Base-by-base conservation (phyloP, 2,329 filamentous ascomycete genomes). In the Bipolaris oryzae region DNA sequence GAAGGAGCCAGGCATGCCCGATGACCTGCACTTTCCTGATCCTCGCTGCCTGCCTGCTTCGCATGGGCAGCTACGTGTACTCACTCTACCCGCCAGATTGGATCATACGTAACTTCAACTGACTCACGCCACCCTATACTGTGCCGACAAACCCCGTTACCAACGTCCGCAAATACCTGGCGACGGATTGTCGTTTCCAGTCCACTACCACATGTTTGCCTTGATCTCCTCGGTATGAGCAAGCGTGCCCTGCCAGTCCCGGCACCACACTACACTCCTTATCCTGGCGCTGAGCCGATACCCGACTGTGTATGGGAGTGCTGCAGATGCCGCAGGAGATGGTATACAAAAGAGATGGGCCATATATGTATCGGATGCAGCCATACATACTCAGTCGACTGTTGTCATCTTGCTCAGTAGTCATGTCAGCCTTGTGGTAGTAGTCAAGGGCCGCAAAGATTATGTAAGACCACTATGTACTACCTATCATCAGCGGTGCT, bases 301-400 rank as follows among this genome's bases (percentile, higher is more conserved):
- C 50, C 61, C 13, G 50, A 60, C 34, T 58, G 43, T 6, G 50
- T 53, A 13, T 63, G 61, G 61, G 16, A 39, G 18, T 63, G 62
- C 18, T 63, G 55, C 25, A 48, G 56, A n/a, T 65, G 62, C 39
- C 41, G 33, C n/a, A 56, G 56, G 39, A 50, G 38, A 25, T 65
- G 61, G 60, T 23, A 54, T 43, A 60, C 53, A 28, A 57, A 55
- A 35, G 52, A 65, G 43, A 23, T 63, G 37, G 55, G 62, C 5
- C 28, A 60, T 18, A 23, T 58, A 7, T 65, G 60, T 44, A 50
- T 61, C 11, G 62, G 58, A 13, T 63, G 62, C 39, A 50, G 51
- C 38, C 58, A 63, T 49, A 34, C 23, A 13, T 62, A 62, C 31
- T 42, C 18, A 2, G 35, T 64, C n/a, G 48, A 49, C 7, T 63